A percentile compares a stretch with the other conserved stretches of the same genome.
Conservation (phyloP, 768 basidiomycete genomes). For the Hypsizygus marmoreus region DNA sequence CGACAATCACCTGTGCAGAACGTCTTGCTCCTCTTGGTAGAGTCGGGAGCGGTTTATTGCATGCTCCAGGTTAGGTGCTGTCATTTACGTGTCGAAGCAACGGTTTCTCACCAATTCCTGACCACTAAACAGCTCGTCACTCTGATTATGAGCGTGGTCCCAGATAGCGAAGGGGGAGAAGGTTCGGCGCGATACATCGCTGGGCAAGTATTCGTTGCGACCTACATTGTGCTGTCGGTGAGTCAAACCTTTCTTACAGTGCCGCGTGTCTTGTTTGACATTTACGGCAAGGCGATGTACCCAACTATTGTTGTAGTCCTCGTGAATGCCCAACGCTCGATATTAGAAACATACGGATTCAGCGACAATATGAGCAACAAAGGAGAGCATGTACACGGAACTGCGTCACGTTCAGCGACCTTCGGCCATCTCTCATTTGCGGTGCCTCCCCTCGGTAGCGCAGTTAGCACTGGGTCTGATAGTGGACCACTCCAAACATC, state of each 20-base stretch:
- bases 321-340: slow-evolving; percentile 4
- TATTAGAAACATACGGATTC: slow-evolving; percentile 2
- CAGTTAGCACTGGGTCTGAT: background rate
- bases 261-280: background rate
- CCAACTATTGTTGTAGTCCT: slow-evolving; percentile 1
- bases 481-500: too few relatives aligned
- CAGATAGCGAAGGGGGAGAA: background rate
- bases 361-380: background rate
- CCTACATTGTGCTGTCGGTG: slow-evolving; percentile 3
- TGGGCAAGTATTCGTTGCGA: slow-evolving; percentile 1
- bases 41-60: slow-evolving; percentile 19
- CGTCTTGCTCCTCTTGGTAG: slow-evolving; percentile 17
- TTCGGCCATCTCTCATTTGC: slow-evolving; percentile 8
- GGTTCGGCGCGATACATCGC: background rate
- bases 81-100: too few relatives aligned
- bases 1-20: slow-evolving; percentile 2
- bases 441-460: background rate
- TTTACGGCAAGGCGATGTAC: background rate
- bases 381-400: background rate
- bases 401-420: slow-evolving; percentile 3
- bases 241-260: background rate
- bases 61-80: slow-evolving; percentile 13
- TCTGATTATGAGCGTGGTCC: background rate
- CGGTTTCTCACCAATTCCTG: too few relatives aligned
- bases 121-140: background rate